These are phyloP conservation scores for Daldinia decipiens DNA, from an alignment of 495 filamentous ascomycete genomes.

Conservation along the genomic window DNA sequence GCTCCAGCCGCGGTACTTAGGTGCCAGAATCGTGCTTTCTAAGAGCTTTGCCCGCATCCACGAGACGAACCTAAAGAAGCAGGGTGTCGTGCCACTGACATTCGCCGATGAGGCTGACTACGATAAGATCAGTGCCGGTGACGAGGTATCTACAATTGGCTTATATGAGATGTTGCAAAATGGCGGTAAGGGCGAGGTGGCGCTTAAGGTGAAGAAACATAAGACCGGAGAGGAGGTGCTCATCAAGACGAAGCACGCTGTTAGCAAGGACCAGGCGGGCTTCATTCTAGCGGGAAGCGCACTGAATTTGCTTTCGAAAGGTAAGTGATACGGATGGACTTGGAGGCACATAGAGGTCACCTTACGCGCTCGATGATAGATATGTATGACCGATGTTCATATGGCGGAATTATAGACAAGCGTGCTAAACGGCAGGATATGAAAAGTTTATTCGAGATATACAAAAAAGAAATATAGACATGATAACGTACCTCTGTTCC, in stretches of 20 bases:
- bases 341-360: not conserved
- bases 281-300: constrained; percentile 96
- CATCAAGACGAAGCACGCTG: constrained; percentile 76
- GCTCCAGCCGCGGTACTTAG: constrained; percentile 93
- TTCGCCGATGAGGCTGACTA: constrained; percentile 91
- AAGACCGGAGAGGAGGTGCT: constrained; percentile 67
- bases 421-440: constrained; percentile 6
- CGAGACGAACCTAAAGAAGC: constrained; percentile 99
- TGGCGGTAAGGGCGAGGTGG: constrained; percentile 83
- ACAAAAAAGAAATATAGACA: constrained; percentile 20
- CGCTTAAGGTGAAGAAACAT: constrained; percentile 69
- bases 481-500: not conserved
- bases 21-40: constrained; percentile 84
- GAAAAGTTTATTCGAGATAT: constrained; percentile 7
- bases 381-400: not conserved
- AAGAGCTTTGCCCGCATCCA: constrained; percentile 97
- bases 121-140: constrained; percentile 79
- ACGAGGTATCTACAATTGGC: constrained; percentile 82
- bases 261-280: constrained; percentile 85
- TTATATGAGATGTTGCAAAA: constrained; percentile 80
- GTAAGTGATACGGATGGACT: constrained; percentile 12
- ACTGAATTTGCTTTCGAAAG: constrained; percentile 81
- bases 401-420: not conserved
- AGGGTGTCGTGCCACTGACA: constrained; percentile 92
- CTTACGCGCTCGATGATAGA: not conserved